A percentile compares a stretch with the other conserved stretches of the same genome.
These are phyloP conservation scores for Malus hybrid DNA, from an alignment of 331 rosid species.

Conservation along the genomic window DNA sequence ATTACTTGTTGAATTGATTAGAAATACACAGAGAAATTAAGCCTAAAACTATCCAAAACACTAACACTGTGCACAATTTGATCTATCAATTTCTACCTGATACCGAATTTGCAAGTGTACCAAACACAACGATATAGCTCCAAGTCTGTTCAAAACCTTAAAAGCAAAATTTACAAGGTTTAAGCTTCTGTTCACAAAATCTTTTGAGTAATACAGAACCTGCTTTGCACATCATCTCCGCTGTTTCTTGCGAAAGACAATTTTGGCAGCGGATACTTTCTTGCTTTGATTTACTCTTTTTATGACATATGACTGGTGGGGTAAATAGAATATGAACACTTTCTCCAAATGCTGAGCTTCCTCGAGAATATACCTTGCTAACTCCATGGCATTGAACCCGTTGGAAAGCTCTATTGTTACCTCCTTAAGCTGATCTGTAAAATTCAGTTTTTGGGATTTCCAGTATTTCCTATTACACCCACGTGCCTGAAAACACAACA, in stretches of 20 bases:
- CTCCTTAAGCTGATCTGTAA: neutral
- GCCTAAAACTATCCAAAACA: too few species aligned
- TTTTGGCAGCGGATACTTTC: neutral
- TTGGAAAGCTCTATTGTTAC: neutral
- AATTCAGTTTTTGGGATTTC: neutral
- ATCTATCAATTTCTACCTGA: too few species aligned
- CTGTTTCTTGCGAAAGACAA: neutral
- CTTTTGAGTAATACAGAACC: neutral
- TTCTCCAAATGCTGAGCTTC: neutral
- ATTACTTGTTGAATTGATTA: too few species aligned
- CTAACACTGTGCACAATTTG: too few species aligned
- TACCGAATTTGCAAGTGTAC: too few species aligned
- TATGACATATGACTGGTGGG: neutral
- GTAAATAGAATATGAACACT: neutral
- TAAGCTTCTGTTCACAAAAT: neutral
- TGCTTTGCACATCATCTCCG: neutral
- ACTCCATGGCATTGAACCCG: neutral
- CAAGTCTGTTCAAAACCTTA: neutral
- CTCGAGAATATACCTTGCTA: neutral
- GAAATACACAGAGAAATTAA: too few species aligned
- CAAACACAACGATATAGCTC: neutral
- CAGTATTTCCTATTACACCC: neutral
- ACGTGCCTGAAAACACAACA: neutral
- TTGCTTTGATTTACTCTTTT: neutral
- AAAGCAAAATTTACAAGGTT: neutral